phyloP scores from a whole-genome alignment of 805 yeast genomes.

The Metschnikowia koreensis region DNA sequence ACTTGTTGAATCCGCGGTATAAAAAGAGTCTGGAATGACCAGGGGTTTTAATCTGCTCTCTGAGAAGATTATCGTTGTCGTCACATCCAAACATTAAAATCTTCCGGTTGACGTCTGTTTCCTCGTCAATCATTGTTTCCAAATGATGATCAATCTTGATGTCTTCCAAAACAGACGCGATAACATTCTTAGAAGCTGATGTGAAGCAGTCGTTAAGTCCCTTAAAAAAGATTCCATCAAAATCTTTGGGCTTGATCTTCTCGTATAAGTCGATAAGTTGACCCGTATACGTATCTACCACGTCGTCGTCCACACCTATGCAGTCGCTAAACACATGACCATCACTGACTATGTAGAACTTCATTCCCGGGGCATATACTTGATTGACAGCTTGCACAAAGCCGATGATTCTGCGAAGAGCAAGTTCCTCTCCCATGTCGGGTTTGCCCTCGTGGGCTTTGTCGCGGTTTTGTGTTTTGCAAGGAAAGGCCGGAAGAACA shows the following conservation, averaged over 20 bases:
- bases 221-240: constrained; percentile 28
- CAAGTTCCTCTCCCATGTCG: constrained; percentile 50
- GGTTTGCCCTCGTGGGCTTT: constrained; percentile 52
- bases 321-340: constrained; percentile 68
- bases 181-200: constrained; percentile 17
- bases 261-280: constrained; percentile 44
- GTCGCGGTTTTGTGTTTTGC: constrained; percentile 56
- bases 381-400: constrained; percentile 29
- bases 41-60: constrained; percentile 33
- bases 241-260: constrained; percentile 31
- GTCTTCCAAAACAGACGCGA: constrained; percentile 19
- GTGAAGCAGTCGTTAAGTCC: constrained; percentile 38
- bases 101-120: constrained; percentile 37
- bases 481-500: constrained; percentile 63
- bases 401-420: constrained; percentile 29
- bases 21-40: constrained; percentile 51
- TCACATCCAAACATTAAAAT: constrained; percentile 38
- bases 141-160: constrained; percentile 31
- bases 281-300: constrained; percentile 48
- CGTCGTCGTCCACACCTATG: constrained; percentile 56
- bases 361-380: constrained; percentile 55
- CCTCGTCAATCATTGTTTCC: constrained; percentile 31
- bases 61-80: constrained; percentile 35
- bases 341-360: constrained; percentile 57
- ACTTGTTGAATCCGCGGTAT: constrained; percentile 56